Evolutionary conservation across 2,329 filamentous ascomycete species (phyloP).

Genomic region (Ustilaginoidea virens): DNA sequence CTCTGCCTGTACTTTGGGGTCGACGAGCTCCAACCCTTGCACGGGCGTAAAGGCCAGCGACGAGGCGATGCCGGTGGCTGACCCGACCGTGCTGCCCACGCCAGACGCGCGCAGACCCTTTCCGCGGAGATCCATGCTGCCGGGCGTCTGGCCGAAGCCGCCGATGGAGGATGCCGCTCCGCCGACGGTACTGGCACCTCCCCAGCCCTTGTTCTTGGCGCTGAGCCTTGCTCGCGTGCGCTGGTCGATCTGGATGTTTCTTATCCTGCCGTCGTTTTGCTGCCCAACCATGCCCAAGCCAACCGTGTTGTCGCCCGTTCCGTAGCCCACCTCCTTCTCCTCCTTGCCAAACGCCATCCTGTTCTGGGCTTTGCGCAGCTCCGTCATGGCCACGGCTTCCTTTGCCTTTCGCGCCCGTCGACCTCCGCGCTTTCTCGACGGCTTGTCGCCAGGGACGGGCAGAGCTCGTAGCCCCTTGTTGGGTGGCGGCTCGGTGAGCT

Average conservation of each 20-base stretch:
- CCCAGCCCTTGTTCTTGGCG: constrained; percentile 95
- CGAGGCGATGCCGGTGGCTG: constrained; percentile 57
- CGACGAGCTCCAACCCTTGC: constrained; percentile 86
- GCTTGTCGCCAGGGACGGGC: constrained; percentile 90
- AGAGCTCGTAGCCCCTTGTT: constrained; percentile 80
- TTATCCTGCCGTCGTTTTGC: constrained; percentile 74
- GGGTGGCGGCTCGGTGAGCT: constrained; percentile 78
- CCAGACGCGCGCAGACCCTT: constrained; percentile 70
- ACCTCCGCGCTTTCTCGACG: constrained; percentile 80
- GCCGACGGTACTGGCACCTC: constrained; percentile 47
- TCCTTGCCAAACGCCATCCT: constrained; percentile 92
- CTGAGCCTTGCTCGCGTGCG: constrained; percentile 85
- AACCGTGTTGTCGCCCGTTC: constrained; percentile 66
- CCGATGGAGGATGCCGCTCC: constrained; percentile 70
- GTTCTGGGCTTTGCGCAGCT: constrained; percentile 90
- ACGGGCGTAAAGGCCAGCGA: constrained; percentile 88
- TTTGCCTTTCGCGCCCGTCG: constrained; percentile 84
- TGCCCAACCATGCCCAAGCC: constrained; percentile 94
- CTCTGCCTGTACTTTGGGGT: constrained; percentile 81
- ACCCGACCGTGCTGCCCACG: constrained; percentile 54
- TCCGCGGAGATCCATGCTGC: constrained; percentile 55
- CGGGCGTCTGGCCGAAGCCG: constrained; percentile 50
- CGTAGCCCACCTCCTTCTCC: constrained; percentile 85
- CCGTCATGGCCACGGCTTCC: constrained; percentile 93
- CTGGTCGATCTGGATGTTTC: constrained; percentile 78